Evolutionary conservation across 1,284 basidiomycete species (phyloP).

Genomic region (Pterula multifida): DNA sequence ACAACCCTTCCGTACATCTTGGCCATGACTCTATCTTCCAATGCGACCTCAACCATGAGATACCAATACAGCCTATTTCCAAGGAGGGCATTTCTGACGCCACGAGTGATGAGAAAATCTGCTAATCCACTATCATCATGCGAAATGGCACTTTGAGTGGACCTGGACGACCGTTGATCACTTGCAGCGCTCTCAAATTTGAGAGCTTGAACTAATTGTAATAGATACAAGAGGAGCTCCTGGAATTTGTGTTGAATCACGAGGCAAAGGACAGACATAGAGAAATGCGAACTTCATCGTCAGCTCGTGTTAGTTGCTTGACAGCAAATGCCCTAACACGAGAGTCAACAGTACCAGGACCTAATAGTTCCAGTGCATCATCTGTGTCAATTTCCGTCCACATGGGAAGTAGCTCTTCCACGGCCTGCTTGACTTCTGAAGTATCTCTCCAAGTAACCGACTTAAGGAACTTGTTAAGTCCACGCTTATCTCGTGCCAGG

Average conservation of each 20-base stretch:
- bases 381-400: constrained; percentile 98
- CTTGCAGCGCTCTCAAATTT: constrained; percentile 82
- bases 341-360: constrained; percentile 83
- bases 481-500: constrained; percentile 79
- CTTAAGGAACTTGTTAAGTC: constrained; percentile 95
- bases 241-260: constrained; percentile 19
- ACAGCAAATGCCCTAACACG: constrained; percentile 93
- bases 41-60: constrained; percentile 83
- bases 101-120: constrained; percentile 83
- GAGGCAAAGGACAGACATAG: constrained; percentile 2
- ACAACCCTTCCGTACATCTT: constrained; percentile 91
- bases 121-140: constrained; percentile 80
- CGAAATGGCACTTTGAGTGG: constrained; percentile 58
- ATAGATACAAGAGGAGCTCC: constrained; percentile 87
- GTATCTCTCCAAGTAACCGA: constrained; percentile 96
- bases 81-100: constrained; percentile 71
- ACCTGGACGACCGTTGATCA: constrained; percentile 55
- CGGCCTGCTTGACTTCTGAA: constrained; percentile 94
- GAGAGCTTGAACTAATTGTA: constrained; percentile 95
- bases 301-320: constrained; percentile 79
- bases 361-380: constrained; percentile 91
- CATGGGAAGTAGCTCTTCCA: constrained; percentile 88
- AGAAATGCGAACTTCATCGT: constrained; percentile 72
- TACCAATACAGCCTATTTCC: constrained; percentile 97
- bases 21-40: constrained; percentile 72